Conservation (phyloP, 2,329 filamentous ascomycete species). For the Penicillium sp. region DNA sequence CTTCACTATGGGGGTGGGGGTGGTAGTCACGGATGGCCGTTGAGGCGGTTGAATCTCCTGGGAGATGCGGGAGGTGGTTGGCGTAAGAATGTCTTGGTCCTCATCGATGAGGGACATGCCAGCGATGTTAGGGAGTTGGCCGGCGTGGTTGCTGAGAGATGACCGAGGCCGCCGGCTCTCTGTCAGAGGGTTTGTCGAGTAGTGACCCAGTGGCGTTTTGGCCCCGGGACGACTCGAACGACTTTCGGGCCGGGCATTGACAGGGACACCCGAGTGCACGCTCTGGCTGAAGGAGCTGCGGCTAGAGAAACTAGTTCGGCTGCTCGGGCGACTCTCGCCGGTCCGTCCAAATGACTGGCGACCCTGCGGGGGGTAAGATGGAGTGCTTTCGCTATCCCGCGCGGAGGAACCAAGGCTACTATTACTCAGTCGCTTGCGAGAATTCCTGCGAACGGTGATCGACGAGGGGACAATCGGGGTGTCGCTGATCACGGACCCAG, state of each 20-base stretch:
- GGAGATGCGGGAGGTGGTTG: constrained; percentile 38
- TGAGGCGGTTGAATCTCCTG: constrained; percentile 38
- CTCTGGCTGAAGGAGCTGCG: constrained; percentile 42
- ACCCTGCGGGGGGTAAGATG: constrained; percentile 35
- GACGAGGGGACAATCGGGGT: constrained; percentile 51
- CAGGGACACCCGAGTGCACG: constrained; percentile 36
- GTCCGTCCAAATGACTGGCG: constrained; percentile 51
- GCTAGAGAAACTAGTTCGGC: constrained; percentile 62
- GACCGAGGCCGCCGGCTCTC: constrained; percentile 63
- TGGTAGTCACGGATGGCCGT: constrained; percentile 48
- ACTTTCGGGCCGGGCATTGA: constrained; percentile 59
- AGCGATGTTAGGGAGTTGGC: constrained; percentile 57
- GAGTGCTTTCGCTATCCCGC: constrained; percentile 36
- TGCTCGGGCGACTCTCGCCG: constrained; percentile 65
- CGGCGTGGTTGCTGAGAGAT: constrained; percentile 61
- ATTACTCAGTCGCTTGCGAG: constrained; percentile 43
- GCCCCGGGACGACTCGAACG: constrained; percentile 60
- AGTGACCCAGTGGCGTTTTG: constrained; percentile 63
- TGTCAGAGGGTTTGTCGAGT: constrained; percentile 48
- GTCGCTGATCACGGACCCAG: constrained; percentile 49
- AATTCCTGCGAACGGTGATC: constrained; percentile 53
- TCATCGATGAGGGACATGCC: constrained; percentile 57
- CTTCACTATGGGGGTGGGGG: constrained; percentile 46
- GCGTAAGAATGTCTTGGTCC: constrained; percentile 48
- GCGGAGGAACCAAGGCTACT: constrained; percentile 42